Base-by-base conservation (phyloP, 306 rosid genomes). In the Lotus japonicus region DNA sequence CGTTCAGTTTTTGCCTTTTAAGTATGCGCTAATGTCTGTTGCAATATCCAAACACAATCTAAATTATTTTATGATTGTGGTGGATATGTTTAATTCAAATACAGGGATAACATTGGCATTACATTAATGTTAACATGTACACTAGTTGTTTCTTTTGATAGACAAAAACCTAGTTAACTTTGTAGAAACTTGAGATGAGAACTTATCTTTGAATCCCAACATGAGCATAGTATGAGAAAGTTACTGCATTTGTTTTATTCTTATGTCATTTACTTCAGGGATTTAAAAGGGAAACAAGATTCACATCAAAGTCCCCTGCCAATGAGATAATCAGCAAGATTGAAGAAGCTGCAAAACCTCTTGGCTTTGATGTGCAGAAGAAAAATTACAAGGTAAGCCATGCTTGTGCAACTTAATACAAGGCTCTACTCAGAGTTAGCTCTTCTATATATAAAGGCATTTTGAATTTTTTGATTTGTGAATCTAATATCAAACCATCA, bases 261-360 rank as follows among this genome's bases (percentile, higher is more conserved):
- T 50, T 7, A 44, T 61, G 60, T 23, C 38, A 7, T 51, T 80
- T 60, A 16, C 28, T 71, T 52, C 75, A 94, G 97, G 97, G 80
- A 16, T 90, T 86, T 61, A 94, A 94, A 83, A 90, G 91, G 83
- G 99, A 94, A 81, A 94, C 99, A 63, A 94, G 99, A 77, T 94
- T 94, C 78, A 94, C 99, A 31, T 94, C 99, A 4, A 88, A 77
- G 79, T 84, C 97, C 58, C 60, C 99, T 13, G 92, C 99, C 1
- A 79, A 94, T 54, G 99, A 90, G 80, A 94, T 94, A 72, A 85
- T 94, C 71, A 78, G 62, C 80, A 94, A 94, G 84, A 94, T 94
- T 18, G 99, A 94, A 78, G 92, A 90, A 78, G 99, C 99, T 38
- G 99, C 95, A 62, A 94, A 90, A 74, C 97, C 99, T 58, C 97